These are phyloP conservation scores for Sporothrix brunneoviolacea DNA, from an alignment of 2,329 filamentous ascomycete species.

Conservation along the genomic window DNA sequence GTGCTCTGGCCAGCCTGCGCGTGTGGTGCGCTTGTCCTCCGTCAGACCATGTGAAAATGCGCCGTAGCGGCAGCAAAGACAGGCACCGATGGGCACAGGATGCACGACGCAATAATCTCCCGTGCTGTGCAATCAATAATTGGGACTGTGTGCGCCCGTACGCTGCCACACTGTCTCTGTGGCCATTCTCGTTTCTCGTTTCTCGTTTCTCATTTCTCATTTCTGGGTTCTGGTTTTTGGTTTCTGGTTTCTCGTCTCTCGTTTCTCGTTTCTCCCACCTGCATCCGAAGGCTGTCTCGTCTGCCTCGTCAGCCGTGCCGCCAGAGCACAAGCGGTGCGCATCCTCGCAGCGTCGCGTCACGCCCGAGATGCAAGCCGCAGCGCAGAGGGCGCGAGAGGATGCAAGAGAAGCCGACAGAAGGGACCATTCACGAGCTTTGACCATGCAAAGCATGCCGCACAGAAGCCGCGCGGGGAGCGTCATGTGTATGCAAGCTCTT, in stretches of 20 bases:
- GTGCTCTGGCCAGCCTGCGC: too few relatives aligned
- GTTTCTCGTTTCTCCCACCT: background rate
- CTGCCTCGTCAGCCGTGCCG: background rate
- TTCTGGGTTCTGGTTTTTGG: too few relatives aligned
- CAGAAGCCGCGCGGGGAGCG: background rate
- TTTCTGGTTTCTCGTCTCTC: too few relatives aligned
- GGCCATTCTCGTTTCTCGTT: too few relatives aligned
- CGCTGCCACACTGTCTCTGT: too few relatives aligned
- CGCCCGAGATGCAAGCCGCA: background rate
- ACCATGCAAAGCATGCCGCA: too few relatives aligned
- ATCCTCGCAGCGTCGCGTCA: background rate
- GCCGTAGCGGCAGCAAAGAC: background rate
- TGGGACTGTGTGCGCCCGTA: background rate
- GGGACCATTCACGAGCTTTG: too few relatives aligned
- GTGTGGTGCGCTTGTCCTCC: too few relatives aligned
- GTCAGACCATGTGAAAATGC: too few relatives aligned
- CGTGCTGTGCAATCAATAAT: slow-evolving; percentile 10
- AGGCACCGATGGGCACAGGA: too few relatives aligned
- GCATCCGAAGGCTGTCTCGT: background rate
- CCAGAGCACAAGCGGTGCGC: background rate
- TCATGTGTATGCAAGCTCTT: slow-evolving; percentile 9
- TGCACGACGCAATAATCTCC: slow-evolving; percentile 8
- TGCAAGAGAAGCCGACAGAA: background rate
- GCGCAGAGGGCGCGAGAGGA: background rate
- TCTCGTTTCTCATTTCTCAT: too few relatives aligned